Conservation (phyloP, 176 grass and related monocot genomes). For the Aegilops longissima region DNA sequence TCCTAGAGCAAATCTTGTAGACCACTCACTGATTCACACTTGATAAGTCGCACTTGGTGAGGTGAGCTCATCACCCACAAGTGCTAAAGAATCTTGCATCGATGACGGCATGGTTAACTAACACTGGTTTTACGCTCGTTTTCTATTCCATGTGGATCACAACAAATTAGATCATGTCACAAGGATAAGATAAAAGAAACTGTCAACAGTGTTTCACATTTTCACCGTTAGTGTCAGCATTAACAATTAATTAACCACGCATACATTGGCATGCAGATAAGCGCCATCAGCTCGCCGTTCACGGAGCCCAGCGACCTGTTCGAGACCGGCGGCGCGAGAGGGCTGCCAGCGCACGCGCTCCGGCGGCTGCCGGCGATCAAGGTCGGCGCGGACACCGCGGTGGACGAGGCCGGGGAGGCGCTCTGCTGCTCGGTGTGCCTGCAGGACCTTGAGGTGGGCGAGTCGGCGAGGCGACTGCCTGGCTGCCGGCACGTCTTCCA, state of each 20-base stretch:
- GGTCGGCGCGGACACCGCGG: conserved; percentile 37
- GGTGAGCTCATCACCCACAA: conserved; percentile 7
- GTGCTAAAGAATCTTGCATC: neutral
- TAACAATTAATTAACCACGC: neutral
- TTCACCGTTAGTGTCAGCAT: neutral
- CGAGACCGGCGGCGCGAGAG: conserved; percentile 45
- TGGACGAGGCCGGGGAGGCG: conserved; percentile 55
- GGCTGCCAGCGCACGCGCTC: conserved; percentile 41
- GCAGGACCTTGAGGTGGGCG: conserved; percentile 73
- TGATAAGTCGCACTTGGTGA: neutral
- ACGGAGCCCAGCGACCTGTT: conserved; percentile 80
- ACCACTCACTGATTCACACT: neutral
- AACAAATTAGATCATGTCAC: neutral
- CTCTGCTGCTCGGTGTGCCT: conserved; percentile 88
- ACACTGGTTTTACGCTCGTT: conserved; percentile 7
- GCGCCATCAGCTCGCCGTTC: conserved; percentile 70
- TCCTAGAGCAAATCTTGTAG: conserved; percentile 19
- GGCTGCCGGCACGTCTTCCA: conserved; percentile 71
- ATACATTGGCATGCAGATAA: conserved; percentile 47
- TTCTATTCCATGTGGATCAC: neutral
- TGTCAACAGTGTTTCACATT: neutral
- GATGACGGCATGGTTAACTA: conserved; percentile 11
- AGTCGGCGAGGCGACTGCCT: conserved; percentile 53
- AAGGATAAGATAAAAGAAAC: neutral
- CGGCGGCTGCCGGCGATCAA: conserved; percentile 53